Evolutionary conservation across 2,329 filamentous ascomycete genomes (phyloP).

Genomic region (Penicillium rolfsii): DNA sequence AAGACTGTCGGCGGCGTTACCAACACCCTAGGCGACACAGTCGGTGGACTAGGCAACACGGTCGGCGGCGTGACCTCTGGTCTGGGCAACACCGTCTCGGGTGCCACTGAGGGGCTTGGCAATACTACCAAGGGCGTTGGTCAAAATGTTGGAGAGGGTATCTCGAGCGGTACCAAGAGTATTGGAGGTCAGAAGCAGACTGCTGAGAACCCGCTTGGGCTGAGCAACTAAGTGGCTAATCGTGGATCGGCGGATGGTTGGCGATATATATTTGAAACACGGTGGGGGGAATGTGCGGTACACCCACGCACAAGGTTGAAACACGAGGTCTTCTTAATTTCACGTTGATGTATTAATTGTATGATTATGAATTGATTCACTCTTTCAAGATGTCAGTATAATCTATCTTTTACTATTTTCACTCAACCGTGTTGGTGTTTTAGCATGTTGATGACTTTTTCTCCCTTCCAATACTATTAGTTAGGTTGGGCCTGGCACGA

Average conservation of each 20-base stretch:
- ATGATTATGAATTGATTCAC: not conserved
- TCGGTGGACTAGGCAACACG: conserved; percentile 38
- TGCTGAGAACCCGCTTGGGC: conserved; percentile 27
- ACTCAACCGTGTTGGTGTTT: not conserved
- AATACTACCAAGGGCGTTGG: conserved; percentile 35
- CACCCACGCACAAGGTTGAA: not conserved
- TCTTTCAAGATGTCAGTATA: no score
- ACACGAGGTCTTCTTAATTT: not conserved
- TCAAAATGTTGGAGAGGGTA: conserved; percentile 21
- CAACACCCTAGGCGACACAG: conserved; percentile 34
- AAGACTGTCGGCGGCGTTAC: conserved; percentile 40
- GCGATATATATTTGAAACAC: not conserved
- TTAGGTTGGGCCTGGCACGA: not conserved
- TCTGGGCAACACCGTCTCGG: conserved; percentile 33
- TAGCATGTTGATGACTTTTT: no score
- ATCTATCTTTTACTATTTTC: not conserved
- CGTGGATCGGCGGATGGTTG: not conserved
- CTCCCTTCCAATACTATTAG: no score
- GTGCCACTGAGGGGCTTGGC: conserved; percentile 35
- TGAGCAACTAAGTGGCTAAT: conserved; percentile 12
- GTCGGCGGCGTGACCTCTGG: conserved; percentile 41
- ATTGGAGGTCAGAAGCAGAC: conserved; percentile 28
- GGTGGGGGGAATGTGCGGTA: no score
- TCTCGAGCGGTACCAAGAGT: conserved; percentile 17
- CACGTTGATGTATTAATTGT: not conserved